Evolutionary conservation across 2,329 filamentous ascomycete genomes (phyloP), one percentile per base, ranked within the genome.

Genomic region (Dothistroma septosporum): DNA sequence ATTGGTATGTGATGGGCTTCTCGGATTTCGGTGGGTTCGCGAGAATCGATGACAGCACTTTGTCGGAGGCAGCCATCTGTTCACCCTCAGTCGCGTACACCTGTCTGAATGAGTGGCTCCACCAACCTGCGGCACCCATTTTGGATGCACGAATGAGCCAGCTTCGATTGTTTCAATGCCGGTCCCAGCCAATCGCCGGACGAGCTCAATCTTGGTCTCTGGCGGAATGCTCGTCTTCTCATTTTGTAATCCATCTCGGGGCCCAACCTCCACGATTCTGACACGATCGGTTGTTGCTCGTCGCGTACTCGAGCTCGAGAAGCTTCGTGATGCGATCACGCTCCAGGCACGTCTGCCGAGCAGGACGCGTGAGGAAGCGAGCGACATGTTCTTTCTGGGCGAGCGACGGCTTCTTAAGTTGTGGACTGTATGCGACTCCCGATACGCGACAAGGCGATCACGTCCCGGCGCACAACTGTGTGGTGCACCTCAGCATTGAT

Each of bases 191-290:
- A 95, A 78, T 62, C 84, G 80, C 66, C 87, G 82, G 44, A 95
- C 89, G 57, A 95, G 76, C 66, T 92, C 85, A 58, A 93, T 83
- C 75, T 95, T 95, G 2, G 87, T 91, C 7, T 82, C 79, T 11
- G 90, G 78, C 0, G 89, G 80, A 64, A 95, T 88, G 31, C 80
- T 80, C 64, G 80, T 84, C 76, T 89, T 89, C 78, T 94, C 89
- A 72, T 94, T 95, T 73, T 96, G 91, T 57, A 95, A 77, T n/a
- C 91, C 91, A 78, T 95, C 91, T 66, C 91, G 83, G 35, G 91
- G 90, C 4, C 70, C 90, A 64, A 95, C 91, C 78, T 95, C 91
- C 63, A 94, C 87, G 44, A 95, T 86, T 46, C 81, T 77, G 44
- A 84, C 79, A 64, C 77, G 73, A 66, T 81, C 78, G 55, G 71